These are phyloP conservation scores for Capsicum pubescens DNA, from an alignment of 257 asterid species.

Conservation along the genomic window DNA sequence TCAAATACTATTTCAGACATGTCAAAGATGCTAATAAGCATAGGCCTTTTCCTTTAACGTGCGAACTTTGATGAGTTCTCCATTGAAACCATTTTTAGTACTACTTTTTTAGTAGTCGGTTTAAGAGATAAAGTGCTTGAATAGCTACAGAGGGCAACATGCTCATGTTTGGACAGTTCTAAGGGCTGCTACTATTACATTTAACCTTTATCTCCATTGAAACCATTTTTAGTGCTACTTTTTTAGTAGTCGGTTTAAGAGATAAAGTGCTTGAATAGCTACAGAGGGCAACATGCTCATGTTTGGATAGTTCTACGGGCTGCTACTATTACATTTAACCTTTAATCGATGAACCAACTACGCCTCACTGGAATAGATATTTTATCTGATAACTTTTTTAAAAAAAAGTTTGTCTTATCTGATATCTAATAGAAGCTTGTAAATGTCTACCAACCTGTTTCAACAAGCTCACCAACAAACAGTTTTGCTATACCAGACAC, in stretches of 20 bases:
- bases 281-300: not conserved
- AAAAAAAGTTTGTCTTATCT: not conserved
- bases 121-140: not conserved
- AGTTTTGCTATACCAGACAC: conserved; percentile 86
- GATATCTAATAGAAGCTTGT: not conserved
- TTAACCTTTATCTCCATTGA: not conserved
- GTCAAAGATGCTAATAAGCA: not conserved
- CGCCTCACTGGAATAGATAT: not conserved
- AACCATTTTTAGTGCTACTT: not conserved
- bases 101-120: not conserved
- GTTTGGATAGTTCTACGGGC: not conserved
- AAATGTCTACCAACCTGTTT: conserved; percentile 41
- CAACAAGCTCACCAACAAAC: conserved; percentile 89
- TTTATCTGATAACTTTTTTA: not conserved
- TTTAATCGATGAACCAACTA: conserved; percentile 7
- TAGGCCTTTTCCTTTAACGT: not conserved
- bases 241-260: not conserved
- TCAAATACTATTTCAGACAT: not conserved
- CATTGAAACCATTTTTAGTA: not conserved
- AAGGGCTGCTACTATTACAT: not conserved
- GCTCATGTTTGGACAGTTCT: not conserved
- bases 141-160: not conserved
- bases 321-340: not conserved
- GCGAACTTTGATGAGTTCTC: not conserved
- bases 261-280: not conserved